Base-by-base conservation (phyloP, 345 rosid genomes). In the Microthlaspi erraticum region DNA sequence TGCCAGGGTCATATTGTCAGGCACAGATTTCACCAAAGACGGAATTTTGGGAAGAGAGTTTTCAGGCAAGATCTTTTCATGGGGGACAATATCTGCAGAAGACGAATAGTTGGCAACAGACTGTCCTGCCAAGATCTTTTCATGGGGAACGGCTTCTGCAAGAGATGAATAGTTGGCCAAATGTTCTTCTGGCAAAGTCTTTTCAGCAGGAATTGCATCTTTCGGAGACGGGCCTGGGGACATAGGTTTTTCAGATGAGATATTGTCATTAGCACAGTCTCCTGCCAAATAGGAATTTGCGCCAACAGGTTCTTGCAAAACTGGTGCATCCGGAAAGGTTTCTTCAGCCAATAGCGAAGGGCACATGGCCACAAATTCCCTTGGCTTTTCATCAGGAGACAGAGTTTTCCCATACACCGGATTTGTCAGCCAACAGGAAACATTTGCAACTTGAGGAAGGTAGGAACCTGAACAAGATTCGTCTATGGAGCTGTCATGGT, bases 391-490 rank as follows among this genome's bases (percentile, higher is more conserved):
- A 51, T 67, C 73, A 60, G 34, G 48, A 67, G 42, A 20, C 55
- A 41, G 31, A 34, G 48, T 1, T 66, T 61, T 19, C 42, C 36
- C 70, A 67, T 23, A 44, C 52, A 31, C 32, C 38, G 53, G 71
- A 62, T 61, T 75, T 55, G 75, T 51, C 56, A 43, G 50, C 39
- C 0, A 52, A 74, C 68, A 36, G 9, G 62, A 61, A 37, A 19
- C 60, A 55, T 20, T 55, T 36, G 69, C 32, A 53, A 69, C 69
- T 18, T 54, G 46, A 51, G 50, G 31, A 52, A 60, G 41, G 68
- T 62, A 33, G 38, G 73, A 67, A 45, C 42, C 37, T 17, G 72
- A 73, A 74, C 56, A 74, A 60, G 57, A 51, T 56, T 62, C 62
- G 45, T 70, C 75, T 12, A 34, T 2, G 14, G 68, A 66, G 50